These are phyloP conservation scores for Backusella tuberculispora DNA, from an alignment of 192 early-diverging fungal genomes.

Conservation along the genomic window DNA sequence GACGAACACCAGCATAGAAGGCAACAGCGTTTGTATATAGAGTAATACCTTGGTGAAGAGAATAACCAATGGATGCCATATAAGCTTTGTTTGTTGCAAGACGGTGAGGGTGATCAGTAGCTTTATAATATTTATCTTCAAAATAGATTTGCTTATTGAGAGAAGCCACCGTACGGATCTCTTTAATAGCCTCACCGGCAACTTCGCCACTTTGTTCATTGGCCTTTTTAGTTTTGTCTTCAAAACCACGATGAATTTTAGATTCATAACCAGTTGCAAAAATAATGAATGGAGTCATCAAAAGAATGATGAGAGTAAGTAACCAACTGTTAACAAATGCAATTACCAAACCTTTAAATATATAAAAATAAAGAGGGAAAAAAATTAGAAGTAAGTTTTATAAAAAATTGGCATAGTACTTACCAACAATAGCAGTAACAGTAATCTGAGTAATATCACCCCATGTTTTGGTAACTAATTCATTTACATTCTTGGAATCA, in stretches of 20 bases:
- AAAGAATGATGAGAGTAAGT: slow-evolving; percentile 78
- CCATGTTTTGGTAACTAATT: slow-evolving; percentile 60
- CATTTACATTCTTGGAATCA: slow-evolving; percentile 67
- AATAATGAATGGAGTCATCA: slow-evolving; percentile 62
- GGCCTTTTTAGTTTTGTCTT: slow-evolving; percentile 66
- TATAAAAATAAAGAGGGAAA: neutral
- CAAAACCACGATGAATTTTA: slow-evolving; percentile 60
- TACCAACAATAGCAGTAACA: slow-evolving; percentile 40
- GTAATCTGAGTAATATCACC: slow-evolving; percentile 42
- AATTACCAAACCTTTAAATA: slow-evolving; percentile 45
- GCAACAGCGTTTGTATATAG: slow-evolving; percentile 77
- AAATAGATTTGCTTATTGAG: slow-evolving; percentile 77
- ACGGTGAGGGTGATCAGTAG: slow-evolving; percentile 70
- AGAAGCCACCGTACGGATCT: slow-evolving; percentile 86
- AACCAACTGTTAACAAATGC: slow-evolving; percentile 81
- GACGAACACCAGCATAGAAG: slow-evolving; percentile 73
- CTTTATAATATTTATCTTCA: slow-evolving; percentile 61
- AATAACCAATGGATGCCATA: slow-evolving; percentile 72
- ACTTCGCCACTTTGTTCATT: slow-evolving; percentile 83
- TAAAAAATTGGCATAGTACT: neutral
- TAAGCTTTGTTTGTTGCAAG: slow-evolving; percentile 66
- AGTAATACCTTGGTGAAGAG: slow-evolving; percentile 70
- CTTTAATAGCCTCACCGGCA: slow-evolving; percentile 82
- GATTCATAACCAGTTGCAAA: slow-evolving; percentile 56
- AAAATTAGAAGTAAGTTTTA: neutral